phyloP scores from a whole-genome alignment of 768 basidiomycete genomes.

The Hygrophorus russula region DNA sequence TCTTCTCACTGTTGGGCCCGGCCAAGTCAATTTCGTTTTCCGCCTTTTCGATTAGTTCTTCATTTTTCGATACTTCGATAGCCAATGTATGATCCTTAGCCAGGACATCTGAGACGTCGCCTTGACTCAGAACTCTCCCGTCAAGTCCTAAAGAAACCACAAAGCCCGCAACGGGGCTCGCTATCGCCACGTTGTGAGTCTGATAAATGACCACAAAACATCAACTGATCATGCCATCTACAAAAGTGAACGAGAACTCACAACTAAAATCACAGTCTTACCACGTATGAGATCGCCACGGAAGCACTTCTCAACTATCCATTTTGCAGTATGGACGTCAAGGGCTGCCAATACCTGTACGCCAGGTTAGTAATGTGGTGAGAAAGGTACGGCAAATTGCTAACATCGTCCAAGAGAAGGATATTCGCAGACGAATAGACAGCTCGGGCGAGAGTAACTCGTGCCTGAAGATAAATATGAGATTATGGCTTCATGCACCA shows the following conservation, averaged over 20 bases:
- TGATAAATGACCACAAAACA: conserved; percentile 7
- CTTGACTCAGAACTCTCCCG: conserved; percentile 39
- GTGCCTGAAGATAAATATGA: conserved; percentile 26
- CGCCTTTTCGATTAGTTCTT: conserved; percentile 16
- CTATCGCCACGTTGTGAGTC: conserved; percentile 44
- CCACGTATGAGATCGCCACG: conserved; percentile 67
- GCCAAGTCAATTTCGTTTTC: conserved; percentile 16
- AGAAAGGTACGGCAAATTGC: conserved; percentile 44
- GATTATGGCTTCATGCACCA: background rate
- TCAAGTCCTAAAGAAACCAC: conserved; percentile 45
- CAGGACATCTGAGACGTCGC: conserved; percentile 38
- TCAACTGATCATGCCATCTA: background rate
- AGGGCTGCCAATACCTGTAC: conserved; percentile 2
- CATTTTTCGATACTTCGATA: conserved; percentile 18
- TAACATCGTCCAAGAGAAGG: conserved; percentile 61
- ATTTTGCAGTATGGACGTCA: conserved; percentile 64
- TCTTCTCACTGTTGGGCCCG: conserved; percentile 10
- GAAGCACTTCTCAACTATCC: conserved; percentile 72
- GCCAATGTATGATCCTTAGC: conserved; percentile 24
- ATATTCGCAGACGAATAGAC: conserved; percentile 44
- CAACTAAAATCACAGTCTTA: conserved; percentile 78
- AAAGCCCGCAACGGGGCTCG: conserved; percentile 40
- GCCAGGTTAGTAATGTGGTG: background rate
- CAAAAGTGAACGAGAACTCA: conserved; percentile 15
- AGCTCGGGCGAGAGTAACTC: conserved; percentile 34